A percentile compares a stretch with the other conserved stretches of the same genome.
phyloP scores from a whole-genome alignment of 169 alveolate species.

The Plasmodium cynomolgi region DNA sequence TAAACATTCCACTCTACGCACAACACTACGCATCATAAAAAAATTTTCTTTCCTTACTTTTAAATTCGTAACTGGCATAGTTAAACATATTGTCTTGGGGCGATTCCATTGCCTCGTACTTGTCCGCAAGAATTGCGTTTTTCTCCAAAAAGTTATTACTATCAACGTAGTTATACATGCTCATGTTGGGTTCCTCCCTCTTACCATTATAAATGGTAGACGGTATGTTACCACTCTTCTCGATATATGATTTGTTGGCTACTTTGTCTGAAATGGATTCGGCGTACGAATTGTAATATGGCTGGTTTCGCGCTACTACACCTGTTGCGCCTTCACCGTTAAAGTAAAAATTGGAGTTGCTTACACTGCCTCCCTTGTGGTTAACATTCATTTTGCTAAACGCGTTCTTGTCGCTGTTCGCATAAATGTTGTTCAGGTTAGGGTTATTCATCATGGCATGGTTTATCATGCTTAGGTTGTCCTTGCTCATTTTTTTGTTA shows the following conservation, averaged over 20 bases:
- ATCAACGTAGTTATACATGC: conserved; percentile 13
- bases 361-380: conserved; percentile 16
- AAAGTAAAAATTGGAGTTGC: conserved; percentile 15
- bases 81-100: conserved; percentile 13
- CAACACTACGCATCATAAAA: conserved; percentile 23
- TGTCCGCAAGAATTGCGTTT: conserved; percentile 24
- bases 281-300: conserved; percentile 18
- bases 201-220: conserved; percentile 32
- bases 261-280: conserved; percentile 23
- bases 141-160: conserved; percentile 31
- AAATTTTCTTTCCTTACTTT: conserved; percentile 34
- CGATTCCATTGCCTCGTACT: conserved; percentile 22
- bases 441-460: conserved; percentile 14
- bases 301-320: conserved; percentile 11
- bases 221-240: conserved; percentile 10
- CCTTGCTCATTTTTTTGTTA: conserved; percentile 25
- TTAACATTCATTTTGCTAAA: conserved; percentile 25
- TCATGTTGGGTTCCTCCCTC: conserved; percentile 20
- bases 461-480: conserved; percentile 16
- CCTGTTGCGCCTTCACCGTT: neutral
- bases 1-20: neutral
- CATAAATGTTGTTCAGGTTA: conserved; percentile 20
- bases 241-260: conserved; percentile 14
- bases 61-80: conserved; percentile 40
- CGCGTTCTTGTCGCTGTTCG: conserved; percentile 21